Conservation (phyloP, 148 eudicot species). For the Amaranthus cruentus region DNA sequence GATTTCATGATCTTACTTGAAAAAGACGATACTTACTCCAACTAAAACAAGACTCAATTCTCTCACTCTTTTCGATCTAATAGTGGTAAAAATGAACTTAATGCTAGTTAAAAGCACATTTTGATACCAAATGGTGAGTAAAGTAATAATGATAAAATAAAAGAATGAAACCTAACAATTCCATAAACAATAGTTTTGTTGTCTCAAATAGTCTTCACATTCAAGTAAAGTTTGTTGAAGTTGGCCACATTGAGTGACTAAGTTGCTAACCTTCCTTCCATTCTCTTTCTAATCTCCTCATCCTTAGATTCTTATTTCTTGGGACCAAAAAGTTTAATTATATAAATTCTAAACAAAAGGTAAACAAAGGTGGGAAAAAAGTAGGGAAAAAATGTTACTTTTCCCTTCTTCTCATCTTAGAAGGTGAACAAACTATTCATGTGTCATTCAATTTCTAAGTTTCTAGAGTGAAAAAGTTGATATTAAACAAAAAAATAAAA, state of each 20-base stretch:
- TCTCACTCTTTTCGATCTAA: too few species aligned
- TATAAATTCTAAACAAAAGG: constrained; percentile 35
- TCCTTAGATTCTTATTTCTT: constrained; percentile 19
- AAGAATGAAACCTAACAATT: constrained; percentile 31
- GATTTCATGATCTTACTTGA: too few species aligned
- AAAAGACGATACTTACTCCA: too few species aligned
- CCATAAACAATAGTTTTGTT: constrained; percentile 26
- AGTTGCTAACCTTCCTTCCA: constrained; percentile 41
- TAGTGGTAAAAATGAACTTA: too few species aligned
- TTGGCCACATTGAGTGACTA: constrained; percentile 54
- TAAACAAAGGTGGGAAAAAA: constrained; percentile 22
- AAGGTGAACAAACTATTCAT: constrained; percentile 3
- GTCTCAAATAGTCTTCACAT: constrained; percentile 53
- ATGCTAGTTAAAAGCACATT: background rate
- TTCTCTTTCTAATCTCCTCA: constrained; percentile 13
- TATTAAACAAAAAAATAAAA: background rate
- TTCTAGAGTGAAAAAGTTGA: constrained; percentile 29
- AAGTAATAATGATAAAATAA: constrained; percentile 1
- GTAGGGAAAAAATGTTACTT: background rate
- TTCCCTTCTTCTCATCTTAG: constrained; percentile 4
- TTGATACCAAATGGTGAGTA: constrained; percentile 13
- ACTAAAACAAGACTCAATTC: too few species aligned
- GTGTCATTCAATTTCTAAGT: constrained; percentile 22
- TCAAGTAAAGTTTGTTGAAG: constrained; percentile 71
- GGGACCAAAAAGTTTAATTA: constrained; percentile 22